These are phyloP conservation scores for Fusarium sp. DNA, from an alignment of 2,329 filamentous ascomycete species.

Conservation along the genomic window DNA sequence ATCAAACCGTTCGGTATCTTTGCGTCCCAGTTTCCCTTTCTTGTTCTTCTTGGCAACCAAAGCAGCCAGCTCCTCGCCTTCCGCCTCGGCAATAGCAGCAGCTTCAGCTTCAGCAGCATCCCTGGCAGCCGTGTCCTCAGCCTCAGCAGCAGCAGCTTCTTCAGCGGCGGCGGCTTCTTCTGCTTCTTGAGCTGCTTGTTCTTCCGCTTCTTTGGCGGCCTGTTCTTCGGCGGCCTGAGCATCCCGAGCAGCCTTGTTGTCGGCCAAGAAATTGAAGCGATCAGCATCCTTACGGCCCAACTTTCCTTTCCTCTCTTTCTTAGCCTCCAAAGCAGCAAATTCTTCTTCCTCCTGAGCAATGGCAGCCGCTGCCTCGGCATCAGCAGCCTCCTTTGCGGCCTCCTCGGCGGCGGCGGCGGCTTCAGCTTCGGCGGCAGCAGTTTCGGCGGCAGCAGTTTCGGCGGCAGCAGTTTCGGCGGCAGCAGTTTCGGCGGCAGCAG, in stretches of 20 bases:
- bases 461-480: constrained; percentile 30
- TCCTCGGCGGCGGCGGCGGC: constrained; percentile 21
- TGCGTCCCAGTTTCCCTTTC: constrained; percentile 49
- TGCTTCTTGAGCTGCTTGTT: constrained; percentile 44
- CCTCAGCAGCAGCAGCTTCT: constrained; percentile 26
- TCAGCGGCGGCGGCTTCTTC: constrained; percentile 48
- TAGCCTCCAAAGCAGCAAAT: constrained; percentile 36
- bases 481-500: constrained; percentile 29
- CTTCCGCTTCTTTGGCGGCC: constrained; percentile 47
- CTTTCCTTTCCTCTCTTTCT: constrained; percentile 42
- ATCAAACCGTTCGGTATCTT: constrained; percentile 43
- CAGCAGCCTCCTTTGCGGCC: constrained; percentile 36
- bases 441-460: constrained; percentile 28
- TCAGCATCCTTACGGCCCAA: constrained; percentile 43
- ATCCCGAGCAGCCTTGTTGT: constrained; percentile 40
- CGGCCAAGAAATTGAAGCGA: constrained; percentile 29
- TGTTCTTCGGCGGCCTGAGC: constrained; percentile 50
- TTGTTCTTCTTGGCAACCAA: constrained; percentile 55
- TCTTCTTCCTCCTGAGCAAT: constrained; percentile 40
- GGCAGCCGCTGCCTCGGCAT: constrained; percentile 22
- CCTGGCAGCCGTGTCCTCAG: constrained; percentile 40
- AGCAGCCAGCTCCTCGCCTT: constrained; percentile 58
- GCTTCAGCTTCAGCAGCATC: constrained; percentile 42
- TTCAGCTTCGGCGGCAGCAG: constrained; percentile 38
- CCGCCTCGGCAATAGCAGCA: constrained; percentile 39